A percentile compares a stretch with the other conserved stretches of the same genome.
phyloP scores from a whole-genome alignment of 371 early-diverging fungal species.

The Rhizomucor pusillus region DNA sequence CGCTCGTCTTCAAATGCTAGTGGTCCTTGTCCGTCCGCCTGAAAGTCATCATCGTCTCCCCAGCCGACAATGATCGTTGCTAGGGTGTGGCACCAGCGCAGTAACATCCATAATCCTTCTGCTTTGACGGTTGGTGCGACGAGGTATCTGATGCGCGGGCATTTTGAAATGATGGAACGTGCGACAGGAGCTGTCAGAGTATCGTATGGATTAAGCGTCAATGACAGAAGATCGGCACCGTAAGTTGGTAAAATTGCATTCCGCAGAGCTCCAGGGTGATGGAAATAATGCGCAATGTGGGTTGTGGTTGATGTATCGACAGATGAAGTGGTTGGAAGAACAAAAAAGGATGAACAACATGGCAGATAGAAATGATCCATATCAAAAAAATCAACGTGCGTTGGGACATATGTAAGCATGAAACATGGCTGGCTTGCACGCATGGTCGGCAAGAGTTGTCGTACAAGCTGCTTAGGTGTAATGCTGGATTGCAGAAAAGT shows the following conservation, averaged over 20 bases:
- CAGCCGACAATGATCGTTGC: conserved; percentile 35
- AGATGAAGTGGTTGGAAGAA: conserved; percentile 26
- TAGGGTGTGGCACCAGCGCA: conserved; percentile 39
- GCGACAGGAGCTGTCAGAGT: conserved; percentile 33
- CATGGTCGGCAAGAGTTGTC: conserved; percentile 6
- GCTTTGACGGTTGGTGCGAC: conserved; percentile 40
- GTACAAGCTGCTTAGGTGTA: conserved; percentile 20
- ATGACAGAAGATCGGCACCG: conserved; percentile 36
- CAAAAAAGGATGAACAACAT: conserved; percentile 38
- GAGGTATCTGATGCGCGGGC: conserved; percentile 39
- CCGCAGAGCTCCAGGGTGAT: conserved; percentile 42
- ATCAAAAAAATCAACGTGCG: conserved; percentile 1
- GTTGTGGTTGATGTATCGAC: conserved; percentile 23
- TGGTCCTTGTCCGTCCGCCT: conserved; percentile 9
- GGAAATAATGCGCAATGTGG: conserved; percentile 42
- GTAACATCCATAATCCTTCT: conserved; percentile 45
- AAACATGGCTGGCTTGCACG: conserved; percentile 19
- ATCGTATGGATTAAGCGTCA: conserved; percentile 41
- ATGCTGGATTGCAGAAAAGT: conserved; percentile 33
- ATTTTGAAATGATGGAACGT: conserved; percentile 30
- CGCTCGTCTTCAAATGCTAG: background rate
- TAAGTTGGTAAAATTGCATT: conserved; percentile 46
- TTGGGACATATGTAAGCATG: conserved; percentile 34
- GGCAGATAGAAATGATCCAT: conserved; percentile 15
- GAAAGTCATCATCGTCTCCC: conserved; percentile 23